Evolutionary conservation across 2,329 filamentous ascomycete genomes (phyloP).

Genomic region (Drechmeria coniospora): DNA sequence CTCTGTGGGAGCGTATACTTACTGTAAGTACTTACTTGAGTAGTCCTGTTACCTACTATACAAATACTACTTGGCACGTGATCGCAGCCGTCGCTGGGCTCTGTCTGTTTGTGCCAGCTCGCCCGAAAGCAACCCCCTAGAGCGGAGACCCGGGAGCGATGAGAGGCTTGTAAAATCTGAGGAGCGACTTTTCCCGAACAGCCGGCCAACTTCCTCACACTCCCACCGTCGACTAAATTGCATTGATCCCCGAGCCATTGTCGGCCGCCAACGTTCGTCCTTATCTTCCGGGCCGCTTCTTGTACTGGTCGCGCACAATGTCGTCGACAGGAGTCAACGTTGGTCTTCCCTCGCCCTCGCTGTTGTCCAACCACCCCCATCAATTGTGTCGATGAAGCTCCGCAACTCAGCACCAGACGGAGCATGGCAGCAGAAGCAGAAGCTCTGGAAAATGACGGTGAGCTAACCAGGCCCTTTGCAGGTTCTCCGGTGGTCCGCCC

Average conservation of each 20-base stretch:
- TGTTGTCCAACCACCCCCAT: constrained; percentile 11
- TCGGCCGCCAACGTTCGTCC: constrained; percentile 19
- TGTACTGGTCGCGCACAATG: constrained; percentile 34
- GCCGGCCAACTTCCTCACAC: constrained; percentile 24
- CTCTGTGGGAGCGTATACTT: too few relatives aligned
- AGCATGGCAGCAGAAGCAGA: too few relatives aligned
- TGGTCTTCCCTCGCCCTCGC: constrained; percentile 23
- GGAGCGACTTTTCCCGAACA: constrained; percentile 30
- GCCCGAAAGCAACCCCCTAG: constrained; percentile 20
- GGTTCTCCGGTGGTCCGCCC: constrained; percentile 95
- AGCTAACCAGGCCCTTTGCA: constrained; percentile 27
- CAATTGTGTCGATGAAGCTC: constrained; percentile 1
- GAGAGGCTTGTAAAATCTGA: constrained; percentile 22
- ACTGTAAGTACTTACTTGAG: too few relatives aligned
- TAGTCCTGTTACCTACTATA: too few relatives aligned
- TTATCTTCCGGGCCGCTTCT: constrained; percentile 19
- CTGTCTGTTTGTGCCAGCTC: constrained; percentile 8
- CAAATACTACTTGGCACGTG: too few relatives aligned
- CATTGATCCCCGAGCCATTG: constrained; percentile 24
- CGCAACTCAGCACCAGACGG: too few relatives aligned
- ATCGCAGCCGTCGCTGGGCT: constrained; percentile 3
- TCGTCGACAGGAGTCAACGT: constrained; percentile 57
- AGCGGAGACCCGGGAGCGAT: too few relatives aligned
- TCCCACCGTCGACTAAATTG: constrained; percentile 21
- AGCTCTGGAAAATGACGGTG: constrained; percentile 2